Percentiles rank a stretch among this genome's conserved stretches.
Evolutionary conservation across 768 basidiomycete species (phyloP).

Genomic region (Leccinum longicurvipes): DNA sequence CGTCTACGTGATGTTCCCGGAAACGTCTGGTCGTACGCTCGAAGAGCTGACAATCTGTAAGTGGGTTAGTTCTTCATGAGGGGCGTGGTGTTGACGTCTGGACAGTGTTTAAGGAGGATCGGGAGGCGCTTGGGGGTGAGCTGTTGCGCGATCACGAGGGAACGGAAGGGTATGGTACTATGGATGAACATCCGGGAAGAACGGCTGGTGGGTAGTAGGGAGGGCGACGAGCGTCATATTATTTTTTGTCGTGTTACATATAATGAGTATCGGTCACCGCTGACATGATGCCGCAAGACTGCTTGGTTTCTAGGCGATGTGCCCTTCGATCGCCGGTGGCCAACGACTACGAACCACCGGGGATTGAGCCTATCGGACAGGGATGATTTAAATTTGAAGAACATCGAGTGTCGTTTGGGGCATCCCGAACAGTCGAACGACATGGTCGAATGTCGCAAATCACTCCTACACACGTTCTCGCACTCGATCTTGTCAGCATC

Average conservation of each 20-base stretch:
- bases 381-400: no score
- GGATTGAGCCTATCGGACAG: no score
- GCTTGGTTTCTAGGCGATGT: no score
- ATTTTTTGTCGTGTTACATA: no score
- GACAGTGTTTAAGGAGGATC: background rate
- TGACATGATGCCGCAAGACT: no score
- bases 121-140: background rate
- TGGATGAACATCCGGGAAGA: background rate
- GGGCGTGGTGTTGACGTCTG: background rate
- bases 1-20: background rate
- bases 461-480: no score
- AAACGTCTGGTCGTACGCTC: background rate
- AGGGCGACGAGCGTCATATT: background rate
- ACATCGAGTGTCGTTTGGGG: no score
- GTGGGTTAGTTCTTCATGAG: background rate
- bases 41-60: background rate
- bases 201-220: background rate
- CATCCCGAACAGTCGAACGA: no score
- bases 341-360: rapidly evolving
- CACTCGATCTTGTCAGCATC: no score
- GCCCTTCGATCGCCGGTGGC: no score
- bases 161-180: background rate
- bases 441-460: no score
- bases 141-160: background rate
- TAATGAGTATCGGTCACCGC: no score